Evolutionary conservation across 1,284 basidiomycete genomes (phyloP), one percentile per base, ranked within the genome.

Genomic region (Tranzscheliella williamsii): DNA sequence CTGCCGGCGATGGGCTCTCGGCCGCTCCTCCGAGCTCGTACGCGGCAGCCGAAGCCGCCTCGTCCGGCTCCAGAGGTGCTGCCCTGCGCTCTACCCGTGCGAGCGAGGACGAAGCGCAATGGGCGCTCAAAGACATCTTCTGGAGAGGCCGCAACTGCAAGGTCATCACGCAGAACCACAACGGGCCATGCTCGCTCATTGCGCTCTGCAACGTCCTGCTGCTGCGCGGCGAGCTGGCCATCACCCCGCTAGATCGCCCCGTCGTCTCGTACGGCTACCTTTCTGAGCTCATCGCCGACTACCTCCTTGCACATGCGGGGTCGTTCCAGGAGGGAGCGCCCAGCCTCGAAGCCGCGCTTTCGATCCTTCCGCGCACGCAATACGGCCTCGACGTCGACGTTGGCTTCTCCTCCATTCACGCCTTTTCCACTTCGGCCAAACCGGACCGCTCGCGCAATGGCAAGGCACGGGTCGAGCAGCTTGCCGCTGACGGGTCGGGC

Each of bases 241-340:
- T 68, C 33, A 64, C 89, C 85, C 0, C 81, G 78, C 23, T 81
- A 82, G 42, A 86, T 87, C 35, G 82, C 75, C 50, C 70, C 8
- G 85, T 84, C 8, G 90, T 91, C 20, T 87, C 88, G 16, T 94
- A 92, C 79, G 86, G 88, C 56, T 86, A 88, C 62, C 83, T 94
- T 7, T 85, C 89, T 1, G 85, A 87, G 52, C 82, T 91, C 33
- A 83, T 95, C 11, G 91, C 85, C 17, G 89, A 92, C 66, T 87
- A 89, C 73, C 84, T 94, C 37, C 81, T 94, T 36, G 57, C 60
- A 11, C 43, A 50, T 16, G 33, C 53, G 4, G 81, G 85, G 11
- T 30, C 8, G 11, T 23, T 31, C 11, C 47, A 35, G 18, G 42
- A 66, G 5, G 49, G 67, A 0, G 48, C 42, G 1, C 50, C 71